Evolutionary conservation across 2,329 filamentous ascomycete species (phyloP).

Genomic region (Rhinocladiella similis): DNA sequence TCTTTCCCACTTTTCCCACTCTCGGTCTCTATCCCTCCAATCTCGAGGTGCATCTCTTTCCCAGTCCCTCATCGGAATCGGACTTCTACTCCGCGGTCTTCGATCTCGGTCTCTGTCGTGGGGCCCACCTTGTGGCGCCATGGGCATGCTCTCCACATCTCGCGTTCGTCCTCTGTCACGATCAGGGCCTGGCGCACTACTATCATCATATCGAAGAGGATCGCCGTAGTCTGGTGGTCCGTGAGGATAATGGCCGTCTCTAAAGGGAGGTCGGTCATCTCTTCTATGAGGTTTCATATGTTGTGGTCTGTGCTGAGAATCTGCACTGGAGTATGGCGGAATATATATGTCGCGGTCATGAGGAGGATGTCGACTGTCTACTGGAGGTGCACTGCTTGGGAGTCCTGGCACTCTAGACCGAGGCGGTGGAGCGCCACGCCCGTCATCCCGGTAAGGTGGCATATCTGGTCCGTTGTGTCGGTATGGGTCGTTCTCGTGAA

Average conservation of each 20-base stretch:
- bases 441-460: constrained; percentile 26
- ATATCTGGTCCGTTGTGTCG: constrained; percentile 18
- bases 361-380: constrained; percentile 6
- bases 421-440: constrained; percentile 21
- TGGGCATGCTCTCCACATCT: constrained; percentile 5
- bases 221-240: constrained; percentile 15
- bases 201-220: constrained; percentile 22
- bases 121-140: constrained; percentile 4
- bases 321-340: constrained; percentile 29
- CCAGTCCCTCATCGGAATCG: constrained; percentile 23
- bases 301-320: constrained; percentile 15
- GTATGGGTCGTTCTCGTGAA: constrained; percentile 20
- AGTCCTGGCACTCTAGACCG: constrained; percentile 14
- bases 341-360: constrained; percentile 30
- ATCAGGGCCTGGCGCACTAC: constrained; percentile 7
- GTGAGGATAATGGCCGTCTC: constrained; percentile 8
- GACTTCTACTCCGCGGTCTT: constrained; percentile 25
- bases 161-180: constrained; percentile 14
- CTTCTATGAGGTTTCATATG: constrained; percentile 10
- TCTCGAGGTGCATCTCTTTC: constrained; percentile 14
- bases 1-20: constrained; percentile 15
- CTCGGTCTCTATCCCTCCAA: constrained; percentile 21
- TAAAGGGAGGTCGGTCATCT: constrained; percentile 17
- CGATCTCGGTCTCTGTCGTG: constrained; percentile 18
- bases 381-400: background rate